Base-by-base conservation (phyloP, 1,139 yeast genomes). In the Blastobotrys elegans region DNA sequence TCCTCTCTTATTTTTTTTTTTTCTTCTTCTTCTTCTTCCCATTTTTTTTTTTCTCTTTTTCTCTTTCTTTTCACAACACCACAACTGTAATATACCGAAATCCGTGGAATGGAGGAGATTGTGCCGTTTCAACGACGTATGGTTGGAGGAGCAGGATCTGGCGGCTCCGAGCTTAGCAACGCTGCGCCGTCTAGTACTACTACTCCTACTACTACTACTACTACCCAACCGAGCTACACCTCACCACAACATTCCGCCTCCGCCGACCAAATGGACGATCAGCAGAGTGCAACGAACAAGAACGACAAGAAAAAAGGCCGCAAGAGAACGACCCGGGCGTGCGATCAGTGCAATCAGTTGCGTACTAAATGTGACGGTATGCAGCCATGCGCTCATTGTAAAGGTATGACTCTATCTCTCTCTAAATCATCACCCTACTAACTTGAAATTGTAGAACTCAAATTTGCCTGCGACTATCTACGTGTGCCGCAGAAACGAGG, bases 351-450 rank as follows among this genome's bases (percentile, higher is more conserved):
- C 56, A 69, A 70, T 51, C 61, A 63, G 40, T 62, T 67, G 38
- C 59, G 74, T 42, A 68, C 73, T 3, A 69, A 68, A 49, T 70
- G 74, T 53, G 71, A 70, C 48, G 74, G 74, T 1, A 55, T 56
- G 29, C 56, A 57, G 20, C 74, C 74, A 0, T 70, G 74, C 46
- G 57, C 63, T 1, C 72, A 67, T 47, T 70, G 74, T 46, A 35
- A 53, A 2, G 61, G 62, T 54, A 53, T 30, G 61, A 50, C n/a
- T n/a, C n/a, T n/a, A n/a, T n/a, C n/a, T n/a, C n/a, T n/a, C n/a
- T n/a, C n/a, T n/a, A n/a, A n/a, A n/a, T n/a, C n/a, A n/a, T n/a
- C n/a, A n/a, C n/a, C n/a, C n/a, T n/a, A n/a, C n/a, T n/a, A n/a
- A n/a, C n/a, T n/a, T n/a, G n/a, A n/a, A n/a, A n/a, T n/a, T 37